These are phyloP conservation scores for Achaetomiella virescens DNA, from an alignment of 495 filamentous ascomycete species.

Conservation along the genomic window DNA sequence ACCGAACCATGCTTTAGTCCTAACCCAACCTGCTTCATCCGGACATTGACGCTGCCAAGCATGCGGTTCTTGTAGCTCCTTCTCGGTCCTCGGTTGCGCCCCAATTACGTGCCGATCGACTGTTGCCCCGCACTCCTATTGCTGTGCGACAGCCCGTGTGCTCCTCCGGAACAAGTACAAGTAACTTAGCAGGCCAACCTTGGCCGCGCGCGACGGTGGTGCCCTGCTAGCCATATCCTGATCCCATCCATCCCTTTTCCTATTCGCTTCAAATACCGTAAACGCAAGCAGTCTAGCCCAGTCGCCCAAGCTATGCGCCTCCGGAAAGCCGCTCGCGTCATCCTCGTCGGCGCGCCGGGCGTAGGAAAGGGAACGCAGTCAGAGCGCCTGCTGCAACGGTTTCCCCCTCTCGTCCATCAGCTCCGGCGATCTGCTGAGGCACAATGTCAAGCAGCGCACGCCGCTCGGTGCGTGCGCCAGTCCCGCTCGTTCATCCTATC, in stretches of 20 bases:
- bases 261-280: not conserved
- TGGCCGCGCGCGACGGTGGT: not conserved
- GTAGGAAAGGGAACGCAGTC: constrained; percentile 94
- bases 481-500: not conserved
- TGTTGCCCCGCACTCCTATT: constrained; percentile 18
- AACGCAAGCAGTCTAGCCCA: not conserved
- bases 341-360: constrained; percentile 89
- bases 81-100: constrained; percentile 23
- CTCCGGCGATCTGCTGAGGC: constrained; percentile 83
- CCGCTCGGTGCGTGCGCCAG: constrained; percentile 61
- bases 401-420: constrained; percentile 85
- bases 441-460: constrained; percentile 85
- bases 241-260: not conserved
- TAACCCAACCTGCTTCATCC: not conserved
- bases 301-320: constrained; percentile 47
- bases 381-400: constrained; percentile 76
- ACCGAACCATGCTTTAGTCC: not conserved
- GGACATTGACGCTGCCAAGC: constrained; percentile 1
- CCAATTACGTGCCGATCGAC: constrained; percentile 10
- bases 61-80: not conserved
- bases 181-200: too few relatives aligned
- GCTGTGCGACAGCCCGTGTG: not conserved
- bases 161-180: too few relatives aligned
- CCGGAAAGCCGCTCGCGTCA: constrained; percentile 79
- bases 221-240: not conserved